These are phyloP conservation scores for Trichoderma polysporum DNA, from an alignment of 2,329 filamentous ascomycete species.

Conservation along the genomic window DNA sequence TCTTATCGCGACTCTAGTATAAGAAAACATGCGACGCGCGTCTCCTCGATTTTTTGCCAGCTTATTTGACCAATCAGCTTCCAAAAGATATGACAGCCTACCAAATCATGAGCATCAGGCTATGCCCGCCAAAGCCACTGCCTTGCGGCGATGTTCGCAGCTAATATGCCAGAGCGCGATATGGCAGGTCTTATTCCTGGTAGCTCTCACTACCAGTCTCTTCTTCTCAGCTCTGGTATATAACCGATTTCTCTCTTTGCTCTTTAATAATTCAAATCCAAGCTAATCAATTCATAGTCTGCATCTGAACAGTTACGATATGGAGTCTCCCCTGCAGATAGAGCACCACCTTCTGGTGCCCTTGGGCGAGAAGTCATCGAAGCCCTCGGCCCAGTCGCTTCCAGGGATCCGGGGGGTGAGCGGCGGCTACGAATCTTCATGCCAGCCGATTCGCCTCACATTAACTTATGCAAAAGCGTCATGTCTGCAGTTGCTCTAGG, in stretches of 20 bases:
- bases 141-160: background rate
- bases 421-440: conserved; percentile 39
- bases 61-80: background rate
- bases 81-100: background rate
- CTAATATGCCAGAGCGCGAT: background rate
- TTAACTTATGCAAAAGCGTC: conserved; percentile 41
- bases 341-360: background rate
- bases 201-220: background rate
- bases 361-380: background rate
- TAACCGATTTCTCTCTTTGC: background rate
- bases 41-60: background rate
- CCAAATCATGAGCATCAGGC: background rate
- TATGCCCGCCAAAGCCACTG: background rate
- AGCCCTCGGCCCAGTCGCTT: background rate
- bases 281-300: background rate
- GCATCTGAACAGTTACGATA: background rate
- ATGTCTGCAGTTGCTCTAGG: conserved; percentile 41
- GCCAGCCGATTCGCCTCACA: conserved; percentile 37
- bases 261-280: background rate
- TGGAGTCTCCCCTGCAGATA: background rate
- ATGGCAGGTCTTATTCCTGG: background rate
- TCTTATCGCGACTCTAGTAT: background rate
- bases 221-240: conserved; percentile 9
- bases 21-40: background rate
- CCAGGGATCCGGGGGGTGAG: background rate